Evolutionary conservation across 306 rosid species (phyloP), one percentile per base, ranked within the genome.

Genomic region (Castanea sativa): DNA sequence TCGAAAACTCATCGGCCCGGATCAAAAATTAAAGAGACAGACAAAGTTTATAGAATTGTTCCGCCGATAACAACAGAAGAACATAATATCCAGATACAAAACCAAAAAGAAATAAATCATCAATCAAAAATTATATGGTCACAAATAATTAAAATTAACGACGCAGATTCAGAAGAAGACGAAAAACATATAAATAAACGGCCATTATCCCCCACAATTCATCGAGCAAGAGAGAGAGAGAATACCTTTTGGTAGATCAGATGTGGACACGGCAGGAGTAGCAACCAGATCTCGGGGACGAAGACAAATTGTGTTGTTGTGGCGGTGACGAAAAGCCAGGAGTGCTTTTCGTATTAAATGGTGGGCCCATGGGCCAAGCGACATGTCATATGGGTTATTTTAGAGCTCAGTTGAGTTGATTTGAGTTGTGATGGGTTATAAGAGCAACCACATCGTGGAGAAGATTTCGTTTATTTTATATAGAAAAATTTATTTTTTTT

Each of bases 241-340:
- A 30, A 13, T 38, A 80, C 84, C 87, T 72, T 58, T 30, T 18
- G 20, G 63, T 55, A 45, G 79, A 35, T 80, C 73, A 20, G 78
- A 65, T 13, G 78, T 73, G 57, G n/a, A 80, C 19, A 64, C 61
- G n/a, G 55, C 41, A 20, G 2, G 11, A 16, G 33, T 5, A 23
- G 12, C 2, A 5, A 45, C 33, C 57, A 70, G 58, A 43, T 19
- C 51, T 33, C 6, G 27, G 51, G 20, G 16, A 67, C 51, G 71
- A 33, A 67, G 51, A 67, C 71, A 67, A 19, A 59, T 12, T 23
- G 15, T 12, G 53, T 12, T 13, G 1, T 0, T 64, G 45, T 16
- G 9, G 23, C 20, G 13, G 14, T 8, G 71, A 19, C 71, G 51
- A 33, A 35, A 3, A 33, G 25, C 7, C n/a, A 11, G 35, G 20